phyloP scores from a whole-genome alignment of 192 early-diverging fungal genomes.

The Coemansia pectinata region DNA sequence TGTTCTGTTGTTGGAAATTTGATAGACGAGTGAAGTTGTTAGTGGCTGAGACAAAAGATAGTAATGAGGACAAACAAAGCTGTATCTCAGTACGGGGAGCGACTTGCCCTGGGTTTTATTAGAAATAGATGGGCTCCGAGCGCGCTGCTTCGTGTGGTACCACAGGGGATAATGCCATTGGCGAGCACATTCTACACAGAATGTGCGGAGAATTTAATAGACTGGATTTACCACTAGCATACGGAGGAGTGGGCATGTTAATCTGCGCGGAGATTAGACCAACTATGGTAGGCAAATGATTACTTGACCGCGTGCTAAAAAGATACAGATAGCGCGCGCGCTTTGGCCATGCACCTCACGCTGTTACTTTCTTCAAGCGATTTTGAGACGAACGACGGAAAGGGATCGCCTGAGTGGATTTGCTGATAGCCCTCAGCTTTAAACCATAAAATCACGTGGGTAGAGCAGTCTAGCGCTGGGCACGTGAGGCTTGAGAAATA shows the following conservation, averaged over 20 bases:
- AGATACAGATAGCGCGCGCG: not conserved
- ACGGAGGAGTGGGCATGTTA: not conserved
- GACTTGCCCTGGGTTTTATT: not conserved
- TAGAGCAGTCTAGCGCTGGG: not conserved
- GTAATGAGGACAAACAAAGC: not conserved
- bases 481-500: not conserved
- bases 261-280: not conserved
- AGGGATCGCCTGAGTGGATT: not conserved
- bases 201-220: slow-evolving; percentile 6
- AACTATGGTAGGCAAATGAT: not conserved
- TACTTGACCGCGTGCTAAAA: slow-evolving; percentile 1
- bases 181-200: not conserved
- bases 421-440: not conserved
- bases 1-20: not conserved
- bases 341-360: not conserved
- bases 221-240: not conserved
- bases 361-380: not conserved
- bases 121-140: not conserved
- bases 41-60: not conserved
- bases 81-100: not conserved
- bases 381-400: not conserved
- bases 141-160: not conserved
- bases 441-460: not conserved
- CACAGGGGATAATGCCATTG: not conserved
- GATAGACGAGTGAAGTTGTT: not conserved